Evolutionary conservation across 192 early-diverging fungal genomes (phyloP).

Genomic region (Entomortierella chlamydospora): DNA sequence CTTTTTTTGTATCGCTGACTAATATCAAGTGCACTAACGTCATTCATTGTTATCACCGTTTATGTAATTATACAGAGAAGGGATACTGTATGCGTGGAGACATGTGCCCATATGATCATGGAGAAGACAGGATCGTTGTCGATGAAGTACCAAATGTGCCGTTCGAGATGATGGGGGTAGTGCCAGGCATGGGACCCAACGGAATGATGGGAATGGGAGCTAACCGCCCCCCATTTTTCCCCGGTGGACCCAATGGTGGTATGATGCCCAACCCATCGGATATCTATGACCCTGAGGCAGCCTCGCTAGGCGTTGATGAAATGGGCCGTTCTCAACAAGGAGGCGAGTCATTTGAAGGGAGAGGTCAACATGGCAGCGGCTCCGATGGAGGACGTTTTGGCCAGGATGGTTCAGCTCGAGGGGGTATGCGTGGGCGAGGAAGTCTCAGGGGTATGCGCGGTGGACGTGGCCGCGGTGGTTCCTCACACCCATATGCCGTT

Average conservation of each 20-base stretch:
- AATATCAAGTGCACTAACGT: too few species aligned
- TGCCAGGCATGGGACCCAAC: constrained; percentile 47
- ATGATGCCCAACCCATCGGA: constrained; percentile 48
- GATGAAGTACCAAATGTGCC: constrained; percentile 61
- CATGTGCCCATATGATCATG: constrained; percentile 83
- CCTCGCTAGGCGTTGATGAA: constrained; percentile 36
- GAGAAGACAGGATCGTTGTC: constrained; percentile 73
- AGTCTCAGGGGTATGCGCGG: constrained; percentile 60
- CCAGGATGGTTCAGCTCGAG: constrained; percentile 27
- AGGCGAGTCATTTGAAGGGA: constrained; percentile 6
- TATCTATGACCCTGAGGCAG: constrained; percentile 65
- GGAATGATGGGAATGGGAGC: constrained; percentile 45
- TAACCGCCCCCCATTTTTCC: constrained; percentile 58
- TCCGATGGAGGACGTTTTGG: constrained; percentile 20
- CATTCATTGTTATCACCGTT: too few species aligned
- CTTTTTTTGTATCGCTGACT: neutral
- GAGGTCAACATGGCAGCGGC: constrained; percentile 24
- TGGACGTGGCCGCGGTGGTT: constrained; percentile 56
- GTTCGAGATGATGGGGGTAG: constrained; percentile 51
- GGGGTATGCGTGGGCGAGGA: constrained; percentile 21
- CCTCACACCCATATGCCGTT: constrained; percentile 46
- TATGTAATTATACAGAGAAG: constrained; percentile 62
- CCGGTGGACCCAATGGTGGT: constrained; percentile 38
- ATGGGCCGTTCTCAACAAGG: constrained; percentile 10
- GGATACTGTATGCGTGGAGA: constrained; percentile 88